Evolutionary conservation across 768 basidiomycete genomes (phyloP), one percentile per base, ranked within the genome.

Genomic region (Russula griseocarnosa): DNA sequence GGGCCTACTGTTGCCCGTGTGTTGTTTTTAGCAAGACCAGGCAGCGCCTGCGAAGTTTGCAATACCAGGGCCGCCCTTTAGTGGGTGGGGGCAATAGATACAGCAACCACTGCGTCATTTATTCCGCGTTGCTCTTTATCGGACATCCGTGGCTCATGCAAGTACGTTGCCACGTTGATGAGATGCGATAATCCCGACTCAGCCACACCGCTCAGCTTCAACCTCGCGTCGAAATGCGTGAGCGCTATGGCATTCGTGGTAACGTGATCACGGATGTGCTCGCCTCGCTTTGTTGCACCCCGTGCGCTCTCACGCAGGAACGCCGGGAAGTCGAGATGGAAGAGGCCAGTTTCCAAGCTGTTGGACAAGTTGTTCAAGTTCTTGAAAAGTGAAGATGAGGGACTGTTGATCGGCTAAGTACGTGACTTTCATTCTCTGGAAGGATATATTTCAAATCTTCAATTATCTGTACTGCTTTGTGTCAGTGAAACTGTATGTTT

Each of bases 281-380:
- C 50, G 60, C 75, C 2, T 68, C 78, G 0, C 75, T 69, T n/a
- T 83, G 73, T 59, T 83, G 82, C 69, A 65, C 67, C 0, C 73
- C 81, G 14, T 84, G 83, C 69, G 74, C 75, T 22, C 78, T 83
- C 47, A 75, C 75, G 0, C 82, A 84, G 69, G 81, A 80, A 63
- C 73, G 74, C 34, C 74, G 76, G 28, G 81, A 84, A 63, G 66
- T 83, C 7, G 77, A 78, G 68, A 67, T 79, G 59, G 82, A 83
- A 67, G 81, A 82, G 69, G 70, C 71, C 65, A 77, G 75, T 62
- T 69, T 72, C 38, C 16, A 18, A 18, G 38, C 16, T 40, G 38
- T 40, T 16, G 16, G 18, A 40, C 38, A 40, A 40, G 38, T 40
- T 40, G 38, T 18, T 18, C 16, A 40, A 40, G 16, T 40, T 18